Percentiles rank a stretch among this genome's conserved stretches.
These are phyloP conservation scores for Colletotrichum spinosum DNA, from an alignment of 2,329 filamentous ascomycete species.

Conservation along the genomic window DNA sequence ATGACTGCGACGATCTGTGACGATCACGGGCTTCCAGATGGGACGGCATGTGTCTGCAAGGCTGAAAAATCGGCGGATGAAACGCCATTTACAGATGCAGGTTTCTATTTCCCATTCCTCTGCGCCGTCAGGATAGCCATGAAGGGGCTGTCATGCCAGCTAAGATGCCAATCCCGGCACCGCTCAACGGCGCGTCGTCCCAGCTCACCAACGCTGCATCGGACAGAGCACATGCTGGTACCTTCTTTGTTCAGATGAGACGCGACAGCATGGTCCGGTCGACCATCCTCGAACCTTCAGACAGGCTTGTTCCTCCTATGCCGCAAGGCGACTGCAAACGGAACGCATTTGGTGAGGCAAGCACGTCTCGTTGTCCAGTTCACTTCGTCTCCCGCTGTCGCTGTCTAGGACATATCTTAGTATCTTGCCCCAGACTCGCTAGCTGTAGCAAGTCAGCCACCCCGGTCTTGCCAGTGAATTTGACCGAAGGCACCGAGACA, in stretches of 20 bases:
- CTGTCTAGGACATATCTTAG: conserved; percentile 31
- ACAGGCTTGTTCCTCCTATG: background rate
- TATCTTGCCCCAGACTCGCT: conserved; percentile 15
- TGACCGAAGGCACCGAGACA: conserved; percentile 34
- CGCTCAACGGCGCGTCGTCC: conserved; percentile 23
- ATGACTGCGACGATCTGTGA: conserved; percentile 29
- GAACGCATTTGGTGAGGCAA: conserved; percentile 23
- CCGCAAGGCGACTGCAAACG: conserved; percentile 1
- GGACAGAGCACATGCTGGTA: conserved; percentile 4
- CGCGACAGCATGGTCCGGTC: conserved; percentile 16
- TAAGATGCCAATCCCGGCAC: conserved; percentile 5
- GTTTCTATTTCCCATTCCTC: conserved; percentile 10
- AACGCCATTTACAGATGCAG: conserved; percentile 6
- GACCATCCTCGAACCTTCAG: conserved; percentile 2
- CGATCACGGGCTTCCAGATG: conserved; percentile 22
- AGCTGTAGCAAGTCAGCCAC: background rate
- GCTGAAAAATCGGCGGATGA: conserved; percentile 14
- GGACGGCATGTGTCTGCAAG: conserved; percentile 23
- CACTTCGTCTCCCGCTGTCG: conserved; percentile 8
- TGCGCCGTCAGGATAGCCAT: conserved; percentile 4
- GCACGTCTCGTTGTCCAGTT: conserved; percentile 13
- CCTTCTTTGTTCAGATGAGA: conserved; percentile 26
- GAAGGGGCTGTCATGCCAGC: conserved; percentile 5
- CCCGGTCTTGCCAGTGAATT: conserved; percentile 15
- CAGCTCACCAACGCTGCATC: conserved; percentile 4